Conservation (phyloP, 169 alveolate species). For the Haemoproteus tartakovskyi region DNA sequence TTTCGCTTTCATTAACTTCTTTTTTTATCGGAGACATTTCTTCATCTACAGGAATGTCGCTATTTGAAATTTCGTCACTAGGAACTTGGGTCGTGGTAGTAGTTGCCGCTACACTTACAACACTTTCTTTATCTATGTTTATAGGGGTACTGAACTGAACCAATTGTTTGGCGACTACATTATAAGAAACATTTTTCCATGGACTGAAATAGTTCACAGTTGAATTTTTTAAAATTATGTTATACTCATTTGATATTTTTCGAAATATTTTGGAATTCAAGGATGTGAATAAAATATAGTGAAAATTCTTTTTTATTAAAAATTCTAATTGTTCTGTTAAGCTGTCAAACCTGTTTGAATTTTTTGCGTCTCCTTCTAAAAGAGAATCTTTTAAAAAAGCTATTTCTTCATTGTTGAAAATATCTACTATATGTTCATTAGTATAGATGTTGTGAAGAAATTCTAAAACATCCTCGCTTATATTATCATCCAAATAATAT, state of each 20-base stretch:
- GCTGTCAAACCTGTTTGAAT: slow-evolving; percentile 22
- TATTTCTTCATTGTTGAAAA: slow-evolving; percentile 60
- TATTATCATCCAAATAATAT: slow-evolving; percentile 49
- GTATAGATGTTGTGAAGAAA: slow-evolving; percentile 41
- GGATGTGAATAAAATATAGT: slow-evolving; percentile 50
- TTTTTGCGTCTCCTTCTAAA: slow-evolving; percentile 35
- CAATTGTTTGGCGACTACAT: slow-evolving; percentile 47
- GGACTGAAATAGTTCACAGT: slow-evolving; percentile 50
- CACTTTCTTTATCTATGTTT: too few species aligned
- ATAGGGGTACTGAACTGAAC: too few species aligned
- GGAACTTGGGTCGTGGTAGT: too few species aligned
- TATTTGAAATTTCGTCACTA: too few species aligned
- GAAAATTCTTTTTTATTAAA: slow-evolving; percentile 50
- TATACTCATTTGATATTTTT: slow-evolving; percentile 54
- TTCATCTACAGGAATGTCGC: too few species aligned
- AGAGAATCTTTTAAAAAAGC: slow-evolving; percentile 52
- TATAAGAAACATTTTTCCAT: slow-evolving; percentile 52
- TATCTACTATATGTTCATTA: slow-evolving; percentile 47
- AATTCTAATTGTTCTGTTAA: slow-evolving; percentile 40
- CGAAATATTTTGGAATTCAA: slow-evolving; percentile 35
- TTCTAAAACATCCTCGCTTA: slow-evolving; percentile 58
- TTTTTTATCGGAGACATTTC: too few species aligned
- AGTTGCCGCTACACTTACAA: too few species aligned
- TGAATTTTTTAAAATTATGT: slow-evolving; percentile 35
- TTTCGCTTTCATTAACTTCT: too few species aligned